Base-by-base conservation (phyloP, 73 alveolate genomes). In the Stentor coeruleus region DNA sequence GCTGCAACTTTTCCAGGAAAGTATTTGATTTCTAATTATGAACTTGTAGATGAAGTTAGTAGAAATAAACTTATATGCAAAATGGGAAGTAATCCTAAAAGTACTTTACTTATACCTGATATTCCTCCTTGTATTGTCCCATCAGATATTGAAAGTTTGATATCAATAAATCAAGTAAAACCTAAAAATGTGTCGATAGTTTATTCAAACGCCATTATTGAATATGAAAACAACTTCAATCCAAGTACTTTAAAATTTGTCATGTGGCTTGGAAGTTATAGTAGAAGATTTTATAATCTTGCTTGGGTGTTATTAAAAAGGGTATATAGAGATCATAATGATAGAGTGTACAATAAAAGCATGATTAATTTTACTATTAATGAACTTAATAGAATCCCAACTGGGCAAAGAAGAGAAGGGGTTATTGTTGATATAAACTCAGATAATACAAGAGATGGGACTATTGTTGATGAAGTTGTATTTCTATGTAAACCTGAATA, bases 1-100 rank as follows among this genome's bases (percentile, higher is more conserved):
- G 83, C 83, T 39, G 83, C 74, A 1, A 30, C 83, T 0, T 75
- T 20, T 75, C 15, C 35, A 26, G 83, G 83, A 40, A 75, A 75
- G 39, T 75, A 75, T 38, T 38, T 75, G 66, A 20, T 66, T 33
- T 66, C 79, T 2, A 20, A 66, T 11, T 66, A 66, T 33, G 79
- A 66, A 33, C n/a, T 66, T 20, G 42, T 20, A 20, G 79, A 66
- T 11, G 42, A 20, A 20, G 11, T 66, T 26, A 66, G 40, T 11
- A 20, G 79, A 66, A 40, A 66, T 11, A 20, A 33, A 26, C 79
- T 66, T 20, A 20, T 20, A 37, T 26, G 37, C n/a, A 66, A 66
- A 2, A 33, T 66, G 1, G 79, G 79, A 15, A 66, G 33, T 28
- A 66, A 66, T 33, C 33, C n/a, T 33, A 31, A 66, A 33, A 20